phyloP scores from a whole-genome alignment of 2,329 filamentous ascomycete species.

The Venturia pyrina region DNA sequence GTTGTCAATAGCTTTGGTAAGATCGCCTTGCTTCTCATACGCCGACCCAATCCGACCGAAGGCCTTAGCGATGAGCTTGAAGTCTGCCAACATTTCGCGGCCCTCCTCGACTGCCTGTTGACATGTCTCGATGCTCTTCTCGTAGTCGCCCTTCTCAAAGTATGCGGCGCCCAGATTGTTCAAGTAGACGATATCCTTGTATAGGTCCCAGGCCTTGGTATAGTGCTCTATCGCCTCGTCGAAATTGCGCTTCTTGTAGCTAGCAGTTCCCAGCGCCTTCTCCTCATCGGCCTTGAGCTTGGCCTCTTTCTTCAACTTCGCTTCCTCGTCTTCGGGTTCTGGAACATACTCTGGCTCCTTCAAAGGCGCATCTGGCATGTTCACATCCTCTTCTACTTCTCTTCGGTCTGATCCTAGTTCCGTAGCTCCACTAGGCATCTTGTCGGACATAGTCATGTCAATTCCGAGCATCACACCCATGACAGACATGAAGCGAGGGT shows the following conservation, averaged over 20 bases:
- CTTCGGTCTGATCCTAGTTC: conserved; percentile 27
- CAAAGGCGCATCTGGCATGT: conserved; percentile 63
- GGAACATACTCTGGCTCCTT: conserved; percentile 53
- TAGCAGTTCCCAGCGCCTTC: conserved; percentile 86
- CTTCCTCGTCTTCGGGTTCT: conserved; percentile 70
- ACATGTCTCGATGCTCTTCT: conserved; percentile 77
- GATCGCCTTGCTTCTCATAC: conserved; percentile 81
- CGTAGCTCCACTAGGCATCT: conserved; percentile 17
- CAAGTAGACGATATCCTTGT: conserved; percentile 96
- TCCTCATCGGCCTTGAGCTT: conserved; percentile 90
- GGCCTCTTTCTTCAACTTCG: conserved; percentile 72
- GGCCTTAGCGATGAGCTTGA: conserved; percentile 97
- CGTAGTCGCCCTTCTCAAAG: conserved; percentile 92
- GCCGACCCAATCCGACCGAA: conserved; percentile 90
- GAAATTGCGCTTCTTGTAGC: conserved; percentile 98
- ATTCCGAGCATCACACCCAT: conserved; percentile 89
- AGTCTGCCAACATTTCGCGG: conserved; percentile 82
- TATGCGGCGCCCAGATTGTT: conserved; percentile 92
- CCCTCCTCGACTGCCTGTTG: conserved; percentile 84
- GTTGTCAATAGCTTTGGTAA: conserved; percentile 70
- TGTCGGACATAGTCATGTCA: conserved; percentile 65
- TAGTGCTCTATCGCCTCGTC: conserved; percentile 93
- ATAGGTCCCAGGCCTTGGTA: conserved; percentile 81
- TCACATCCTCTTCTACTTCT: conserved; percentile 60
- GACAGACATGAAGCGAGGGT: conserved; percentile 87